phyloP scores from a whole-genome alignment of 805 yeast genomes.

The Candida montana region DNA sequence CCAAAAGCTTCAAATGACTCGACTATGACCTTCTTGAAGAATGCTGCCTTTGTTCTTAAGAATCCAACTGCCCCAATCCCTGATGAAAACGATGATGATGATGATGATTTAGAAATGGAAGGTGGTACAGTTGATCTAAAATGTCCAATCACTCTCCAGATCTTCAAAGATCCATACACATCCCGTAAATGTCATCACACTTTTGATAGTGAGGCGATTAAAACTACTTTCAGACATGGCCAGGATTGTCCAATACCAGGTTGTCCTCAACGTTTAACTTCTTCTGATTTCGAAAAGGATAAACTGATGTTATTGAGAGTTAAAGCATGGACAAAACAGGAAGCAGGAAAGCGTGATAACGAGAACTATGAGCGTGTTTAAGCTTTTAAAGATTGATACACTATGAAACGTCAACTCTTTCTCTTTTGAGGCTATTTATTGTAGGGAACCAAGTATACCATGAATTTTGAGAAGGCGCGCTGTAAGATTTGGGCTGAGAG shows the following conservation, averaged over 20 bases:
- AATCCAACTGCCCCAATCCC: conserved; percentile 65
- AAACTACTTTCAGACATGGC: conserved; percentile 26
- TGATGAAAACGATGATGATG: conserved; percentile 33
- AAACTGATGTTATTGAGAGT: conserved; percentile 52
- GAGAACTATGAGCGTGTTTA: conserved; percentile 14
- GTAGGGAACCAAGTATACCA: too few relatives aligned
- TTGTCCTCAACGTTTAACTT: conserved; percentile 29
- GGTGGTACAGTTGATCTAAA: conserved; percentile 67
- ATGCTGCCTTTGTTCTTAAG: conserved; percentile 42
- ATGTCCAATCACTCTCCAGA: conserved; percentile 59
- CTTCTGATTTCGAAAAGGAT: conserved; percentile 40
- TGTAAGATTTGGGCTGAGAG: too few relatives aligned
- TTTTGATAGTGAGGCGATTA: conserved; percentile 46
- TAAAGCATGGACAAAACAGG: conserved; percentile 29
- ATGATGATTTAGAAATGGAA: conserved; percentile 57
- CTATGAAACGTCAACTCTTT: too few relatives aligned
- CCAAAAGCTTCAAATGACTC: not conserved
- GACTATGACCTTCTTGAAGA: conserved; percentile 27
- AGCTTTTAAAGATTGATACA: not conserved
- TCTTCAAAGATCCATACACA: conserved; percentile 50
- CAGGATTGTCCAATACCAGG: conserved; percentile 54
- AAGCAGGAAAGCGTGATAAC: conserved; percentile 4
- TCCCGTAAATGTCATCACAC: conserved; percentile 56
- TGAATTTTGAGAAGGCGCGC: too few relatives aligned
- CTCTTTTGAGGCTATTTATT: too few relatives aligned